Conservation (phyloP, 2,329 filamentous ascomycete genomes). For the Pseudohalonectria lignicola region DNA sequence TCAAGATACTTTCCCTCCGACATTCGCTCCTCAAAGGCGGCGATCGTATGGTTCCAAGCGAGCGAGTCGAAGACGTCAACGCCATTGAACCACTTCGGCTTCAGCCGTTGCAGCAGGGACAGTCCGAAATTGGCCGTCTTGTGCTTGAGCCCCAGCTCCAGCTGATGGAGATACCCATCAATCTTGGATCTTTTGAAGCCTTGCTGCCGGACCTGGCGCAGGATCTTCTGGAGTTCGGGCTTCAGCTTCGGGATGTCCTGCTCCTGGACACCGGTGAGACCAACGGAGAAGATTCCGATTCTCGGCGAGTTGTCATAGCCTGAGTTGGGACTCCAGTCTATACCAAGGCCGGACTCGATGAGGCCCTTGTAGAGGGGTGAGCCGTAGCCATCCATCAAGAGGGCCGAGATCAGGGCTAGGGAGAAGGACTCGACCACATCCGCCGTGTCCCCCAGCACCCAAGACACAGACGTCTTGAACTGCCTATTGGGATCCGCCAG, state of each 20-base stretch:
- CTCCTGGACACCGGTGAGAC: slow-evolving; percentile 79
- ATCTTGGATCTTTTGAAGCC: slow-evolving; percentile 89
- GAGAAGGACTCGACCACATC: slow-evolving; percentile 85
- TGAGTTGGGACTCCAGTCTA: slow-evolving; percentile 89
- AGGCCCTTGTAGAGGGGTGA: slow-evolving; percentile 84
- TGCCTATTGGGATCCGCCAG: slow-evolving; percentile 79
- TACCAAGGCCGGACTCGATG: slow-evolving; percentile 81
- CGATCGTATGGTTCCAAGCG: slow-evolving; percentile 82
- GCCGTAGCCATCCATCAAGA: slow-evolving; percentile 89
- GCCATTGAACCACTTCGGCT: slow-evolving; percentile 92
- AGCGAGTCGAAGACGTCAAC: slow-evolving; percentile 85
- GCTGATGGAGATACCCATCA: slow-evolving; percentile 83
- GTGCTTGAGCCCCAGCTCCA: slow-evolving; percentile 88
- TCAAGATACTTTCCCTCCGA: slow-evolving; percentile 74
- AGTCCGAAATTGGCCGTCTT: slow-evolving; percentile 95
- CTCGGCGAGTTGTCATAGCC: slow-evolving; percentile 76
- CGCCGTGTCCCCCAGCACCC: slow-evolving; percentile 75
- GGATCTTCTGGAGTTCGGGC: slow-evolving; percentile 59
- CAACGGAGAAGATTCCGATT: slow-evolving; percentile 77
- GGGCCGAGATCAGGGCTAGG: slow-evolving; percentile 66
- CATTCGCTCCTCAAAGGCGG: slow-evolving; percentile 69
- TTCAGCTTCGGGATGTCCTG: slow-evolving; percentile 70
- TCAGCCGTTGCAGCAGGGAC: slow-evolving; percentile 76
- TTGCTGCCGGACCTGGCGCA: slow-evolving; percentile 57
- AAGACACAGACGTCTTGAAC: slow-evolving; percentile 87